phyloP scores from a whole-genome alignment of 2,329 filamentous ascomycete genomes.

The Cladophialophora carrionii region DNA sequence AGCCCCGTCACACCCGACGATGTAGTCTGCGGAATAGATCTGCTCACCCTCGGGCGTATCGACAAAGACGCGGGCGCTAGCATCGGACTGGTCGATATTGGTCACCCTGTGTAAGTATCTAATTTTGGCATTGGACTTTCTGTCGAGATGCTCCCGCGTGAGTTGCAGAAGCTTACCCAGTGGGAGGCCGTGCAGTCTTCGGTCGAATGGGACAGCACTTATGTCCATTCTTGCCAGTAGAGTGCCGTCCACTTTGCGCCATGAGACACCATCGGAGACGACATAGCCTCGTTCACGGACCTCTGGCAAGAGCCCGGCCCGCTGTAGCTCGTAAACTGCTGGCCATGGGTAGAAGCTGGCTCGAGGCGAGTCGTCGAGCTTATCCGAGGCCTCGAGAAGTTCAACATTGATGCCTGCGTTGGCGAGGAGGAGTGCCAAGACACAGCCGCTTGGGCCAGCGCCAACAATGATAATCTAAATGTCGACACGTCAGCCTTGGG shows the following conservation, averaged over 20 bases:
- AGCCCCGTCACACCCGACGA: conserved; percentile 52
- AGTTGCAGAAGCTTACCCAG: conserved; percentile 50
- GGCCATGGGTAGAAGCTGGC: conserved; percentile 65
- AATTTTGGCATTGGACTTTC: conserved; percentile 43
- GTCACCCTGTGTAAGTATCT: conserved; percentile 50
- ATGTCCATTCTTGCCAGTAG: conserved; percentile 39
- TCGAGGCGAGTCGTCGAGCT: conserved; percentile 62
- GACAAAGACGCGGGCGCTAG: conserved; percentile 11
- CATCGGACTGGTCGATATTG: conserved; percentile 20
- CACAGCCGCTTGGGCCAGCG: not conserved
- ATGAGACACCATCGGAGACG: conserved; percentile 47
- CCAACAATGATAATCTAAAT: conserved; percentile 1
- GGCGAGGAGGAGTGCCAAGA: conserved; percentile 40
- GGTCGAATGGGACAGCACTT: conserved; percentile 33
- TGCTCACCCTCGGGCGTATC: conserved; percentile 19
- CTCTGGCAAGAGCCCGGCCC: conserved; percentile 64
- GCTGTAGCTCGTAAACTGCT: conserved; percentile 60
- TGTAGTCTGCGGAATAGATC: conserved; percentile 43
- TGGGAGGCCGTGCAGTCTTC: conserved; percentile 50
- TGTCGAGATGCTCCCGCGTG: conserved; percentile 46
- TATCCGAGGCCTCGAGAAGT: conserved; percentile 56
- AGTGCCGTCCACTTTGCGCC: conserved; percentile 48
- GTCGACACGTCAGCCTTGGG: not conserved
- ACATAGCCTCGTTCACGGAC: conserved; percentile 50
- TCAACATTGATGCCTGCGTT: conserved; percentile 41